Base-by-base conservation (phyloP, 305 asterid species). In the Fraxinus baroniana region DNA sequence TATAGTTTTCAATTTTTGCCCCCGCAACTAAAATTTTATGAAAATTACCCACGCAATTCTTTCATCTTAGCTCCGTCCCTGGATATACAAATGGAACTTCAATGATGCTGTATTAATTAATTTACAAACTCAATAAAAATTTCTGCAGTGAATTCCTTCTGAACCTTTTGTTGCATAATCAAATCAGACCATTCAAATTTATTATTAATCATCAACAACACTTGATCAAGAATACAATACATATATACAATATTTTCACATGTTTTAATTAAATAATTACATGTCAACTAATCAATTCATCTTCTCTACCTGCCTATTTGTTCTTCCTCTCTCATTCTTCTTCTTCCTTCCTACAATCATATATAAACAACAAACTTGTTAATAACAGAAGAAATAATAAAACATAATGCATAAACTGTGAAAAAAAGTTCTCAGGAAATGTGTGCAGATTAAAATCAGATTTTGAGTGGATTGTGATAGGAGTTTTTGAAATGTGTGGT, bases 261-360 rank as follows among this genome's bases (percentile, higher is more conserved):
- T 9, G 36, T 24, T 24, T 24, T 24, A 24, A 68, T 66, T 13
- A 66, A 66, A 64, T 64, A 64, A 24, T 64, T 9, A 24, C 73
- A 64, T 24, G 28, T 64, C 17, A 8, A 64, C 28, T 24, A 28
- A 66, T 66, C n/a, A 66, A 24, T 10, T 76, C 62, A 49, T 85
- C 24, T 84, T 82, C 60, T 82, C 83, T 17, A 62, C 83, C 3
- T 74, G 80, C 62, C 35, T 80, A 81, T 81, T 70, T 26, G 84
- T 77, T 83, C 84, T 28, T 75, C 84, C 87, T 36, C 85, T 79
- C 57, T 74, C 83, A 26, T 84, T 86, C 85, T 66, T 89, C 83
- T 32, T 86, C 84, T 74, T 83, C 76, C 89, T 87, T 87, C 85
- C 84, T 84, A 15, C 35, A 39, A 15, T 79, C 83, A 83, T 41